These are phyloP conservation scores for Agaricus bisporus DNA, from an alignment of 768 basidiomycete species.

Conservation along the genomic window DNA sequence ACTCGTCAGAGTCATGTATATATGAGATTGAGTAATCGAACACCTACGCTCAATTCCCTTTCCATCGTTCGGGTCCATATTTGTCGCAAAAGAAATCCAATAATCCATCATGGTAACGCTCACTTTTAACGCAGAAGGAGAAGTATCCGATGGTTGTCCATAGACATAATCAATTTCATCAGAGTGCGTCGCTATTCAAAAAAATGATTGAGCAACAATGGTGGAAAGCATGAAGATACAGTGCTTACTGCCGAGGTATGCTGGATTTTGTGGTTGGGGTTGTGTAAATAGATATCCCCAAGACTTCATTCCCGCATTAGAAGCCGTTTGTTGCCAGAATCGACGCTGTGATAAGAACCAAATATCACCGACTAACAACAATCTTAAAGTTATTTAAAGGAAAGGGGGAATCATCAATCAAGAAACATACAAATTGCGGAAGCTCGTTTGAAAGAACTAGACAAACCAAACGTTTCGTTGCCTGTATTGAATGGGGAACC, in stretches of 20 bases:
- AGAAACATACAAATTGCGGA: constrained; percentile 23
- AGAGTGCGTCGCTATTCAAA: constrained; percentile 2
- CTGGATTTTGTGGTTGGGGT: constrained; percentile 21
- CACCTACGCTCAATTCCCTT: constrained; percentile 23
- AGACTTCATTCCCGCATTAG: constrained; percentile 27
- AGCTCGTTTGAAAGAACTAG: constrained; percentile 25
- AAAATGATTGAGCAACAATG: background rate
- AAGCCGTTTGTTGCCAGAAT: constrained; percentile 32
- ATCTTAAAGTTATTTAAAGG: background rate
- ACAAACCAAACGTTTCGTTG: constrained; percentile 35
- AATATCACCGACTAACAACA: constrained; percentile 27
- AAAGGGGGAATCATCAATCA: background rate
- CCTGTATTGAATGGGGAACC: constrained; percentile 45
- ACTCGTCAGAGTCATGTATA: background rate
- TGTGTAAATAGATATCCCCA: constrained; percentile 40
- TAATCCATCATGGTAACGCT: constrained; percentile 33
- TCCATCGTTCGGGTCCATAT: constrained; percentile 33
- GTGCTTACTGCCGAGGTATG: constrained; percentile 25
- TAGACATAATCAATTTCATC: constrained; percentile 30
- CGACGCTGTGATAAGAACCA: constrained; percentile 32
- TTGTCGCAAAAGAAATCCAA: constrained; percentile 35
- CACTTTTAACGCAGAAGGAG: constrained; percentile 16
- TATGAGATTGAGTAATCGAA: background rate
- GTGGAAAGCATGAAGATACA: background rate
- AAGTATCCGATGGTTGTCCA: constrained; percentile 21